These are phyloP conservation scores for Dimocarpus longan DNA, from an alignment of 345 rosid species.

Conservation along the genomic window DNA sequence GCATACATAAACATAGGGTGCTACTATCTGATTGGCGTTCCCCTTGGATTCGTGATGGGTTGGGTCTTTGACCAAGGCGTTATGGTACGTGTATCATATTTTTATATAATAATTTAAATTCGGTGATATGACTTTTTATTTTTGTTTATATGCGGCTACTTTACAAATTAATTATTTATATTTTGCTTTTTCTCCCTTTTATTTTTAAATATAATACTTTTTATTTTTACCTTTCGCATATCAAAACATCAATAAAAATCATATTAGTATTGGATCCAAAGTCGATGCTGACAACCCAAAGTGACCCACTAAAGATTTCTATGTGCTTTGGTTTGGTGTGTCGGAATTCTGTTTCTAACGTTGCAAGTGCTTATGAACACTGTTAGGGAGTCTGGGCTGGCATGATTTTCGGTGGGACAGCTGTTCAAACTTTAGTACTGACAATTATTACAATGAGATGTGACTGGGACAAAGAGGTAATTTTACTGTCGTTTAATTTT, in stretches of 20 bases:
- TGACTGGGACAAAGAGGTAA: conserved; percentile 84
- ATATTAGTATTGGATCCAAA: too few species aligned
- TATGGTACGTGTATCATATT: conserved; percentile 48
- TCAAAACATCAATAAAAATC: too few species aligned
- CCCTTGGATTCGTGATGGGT: conserved; percentile 85
- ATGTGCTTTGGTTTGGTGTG: neutral
- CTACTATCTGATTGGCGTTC: conserved; percentile 74
- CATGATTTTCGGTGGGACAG: conserved; percentile 89
- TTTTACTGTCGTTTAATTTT: neutral
- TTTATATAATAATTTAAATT: too few species aligned
- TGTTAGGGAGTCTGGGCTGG: conserved; percentile 90
- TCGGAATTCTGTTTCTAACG: neutral
- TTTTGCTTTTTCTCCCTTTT: too few species aligned
- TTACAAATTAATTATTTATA: too few species aligned
- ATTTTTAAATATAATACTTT: too few species aligned
- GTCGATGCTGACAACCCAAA: too few species aligned
- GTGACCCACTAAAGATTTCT: neutral
- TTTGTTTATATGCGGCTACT: too few species aligned
- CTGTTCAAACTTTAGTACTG: conserved; percentile 62
- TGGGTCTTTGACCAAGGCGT: conserved; percentile 80
- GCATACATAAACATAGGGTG: conserved; percentile 91
- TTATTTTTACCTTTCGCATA: too few species aligned
- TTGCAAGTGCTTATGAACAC: neutral
- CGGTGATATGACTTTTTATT: too few species aligned
- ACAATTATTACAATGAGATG: conserved; percentile 55